Conservation (phyloP, 345 rosid species). For the Dovyalis caffra region DNA sequence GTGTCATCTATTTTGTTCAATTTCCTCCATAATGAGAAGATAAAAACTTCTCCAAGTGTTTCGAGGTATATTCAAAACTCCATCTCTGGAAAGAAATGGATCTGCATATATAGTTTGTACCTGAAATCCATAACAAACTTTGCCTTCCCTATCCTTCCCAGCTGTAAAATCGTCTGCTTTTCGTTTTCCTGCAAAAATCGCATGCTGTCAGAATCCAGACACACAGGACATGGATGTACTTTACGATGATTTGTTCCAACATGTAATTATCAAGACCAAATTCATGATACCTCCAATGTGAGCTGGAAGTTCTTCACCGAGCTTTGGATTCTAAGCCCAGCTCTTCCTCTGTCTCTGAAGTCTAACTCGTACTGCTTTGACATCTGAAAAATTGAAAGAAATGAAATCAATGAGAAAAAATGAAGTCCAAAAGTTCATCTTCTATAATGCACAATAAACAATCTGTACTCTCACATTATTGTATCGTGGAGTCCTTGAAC, state of each 20-base stretch:
- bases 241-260: background rate
- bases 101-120: slow-evolving; percentile 32
- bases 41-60: background rate
- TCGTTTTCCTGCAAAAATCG: slow-evolving; percentile 45
- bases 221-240: no score
- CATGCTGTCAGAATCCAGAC: background rate
- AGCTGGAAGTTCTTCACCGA: slow-evolving; percentile 95
- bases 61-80: no score
- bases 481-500: slow-evolving; percentile 68
- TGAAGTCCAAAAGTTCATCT: background rate
- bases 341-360: slow-evolving; percentile 78
- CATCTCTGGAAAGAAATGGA: background rate
- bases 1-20: background rate
- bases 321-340: slow-evolving; percentile 66
- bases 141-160: slow-evolving; percentile 70
- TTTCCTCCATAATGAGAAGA: background rate
- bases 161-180: slow-evolving; percentile 78
- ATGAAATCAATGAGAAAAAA: background rate
- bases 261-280: background rate
- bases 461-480: slow-evolving; percentile 46
- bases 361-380: slow-evolving; percentile 70
- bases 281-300: slow-evolving; percentile 49
- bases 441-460: background rate
- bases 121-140: slow-evolving; percentile 87
- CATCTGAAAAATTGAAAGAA: slow-evolving; percentile 35